Evolutionary conservation across 768 basidiomycete genomes (phyloP).

Genomic region (Calocera viscosa): DNA sequence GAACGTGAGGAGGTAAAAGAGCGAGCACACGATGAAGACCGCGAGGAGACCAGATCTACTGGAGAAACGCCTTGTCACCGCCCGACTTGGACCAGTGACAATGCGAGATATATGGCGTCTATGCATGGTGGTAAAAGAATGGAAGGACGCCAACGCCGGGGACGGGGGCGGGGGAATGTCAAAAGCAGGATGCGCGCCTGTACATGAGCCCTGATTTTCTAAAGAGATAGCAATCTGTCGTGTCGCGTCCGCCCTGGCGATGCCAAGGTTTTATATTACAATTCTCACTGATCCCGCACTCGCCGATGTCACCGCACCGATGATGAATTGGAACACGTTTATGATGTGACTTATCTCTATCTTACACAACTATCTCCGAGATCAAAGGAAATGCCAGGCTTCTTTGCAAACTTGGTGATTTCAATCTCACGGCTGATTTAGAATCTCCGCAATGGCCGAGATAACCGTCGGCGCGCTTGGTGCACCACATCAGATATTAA

Average conservation of each 20-base stretch:
- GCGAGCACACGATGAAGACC: not conserved
- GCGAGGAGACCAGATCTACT: not conserved
- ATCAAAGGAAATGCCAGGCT: too few relatives aligned
- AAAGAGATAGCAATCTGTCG: too few relatives aligned
- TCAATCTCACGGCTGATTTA: not conserved
- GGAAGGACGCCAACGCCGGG: not conserved
- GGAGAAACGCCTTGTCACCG: not conserved
- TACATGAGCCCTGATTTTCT: too few relatives aligned
- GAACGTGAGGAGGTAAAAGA: not conserved
- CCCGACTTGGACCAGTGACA: not conserved
- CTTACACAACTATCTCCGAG: too few relatives aligned
- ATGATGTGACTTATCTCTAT: too few relatives aligned
- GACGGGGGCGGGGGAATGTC: not conserved
- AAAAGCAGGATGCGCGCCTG: too few relatives aligned
- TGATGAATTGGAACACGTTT: too few relatives aligned
- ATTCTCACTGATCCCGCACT: too few relatives aligned
- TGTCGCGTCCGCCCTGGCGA: too few relatives aligned
- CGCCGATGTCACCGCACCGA: too few relatives aligned
- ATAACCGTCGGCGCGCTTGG: not conserved
- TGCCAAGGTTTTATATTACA: too few relatives aligned
- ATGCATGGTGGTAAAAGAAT: not conserved
- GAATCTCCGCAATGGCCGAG: not conserved
- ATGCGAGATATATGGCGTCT: not conserved
- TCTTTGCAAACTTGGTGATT: too few relatives aligned
- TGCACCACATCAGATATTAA: not conserved